phyloP scores from a whole-genome alignment of 2,329 filamentous ascomycete genomes.

The Ophiostoma australiae region DNA sequence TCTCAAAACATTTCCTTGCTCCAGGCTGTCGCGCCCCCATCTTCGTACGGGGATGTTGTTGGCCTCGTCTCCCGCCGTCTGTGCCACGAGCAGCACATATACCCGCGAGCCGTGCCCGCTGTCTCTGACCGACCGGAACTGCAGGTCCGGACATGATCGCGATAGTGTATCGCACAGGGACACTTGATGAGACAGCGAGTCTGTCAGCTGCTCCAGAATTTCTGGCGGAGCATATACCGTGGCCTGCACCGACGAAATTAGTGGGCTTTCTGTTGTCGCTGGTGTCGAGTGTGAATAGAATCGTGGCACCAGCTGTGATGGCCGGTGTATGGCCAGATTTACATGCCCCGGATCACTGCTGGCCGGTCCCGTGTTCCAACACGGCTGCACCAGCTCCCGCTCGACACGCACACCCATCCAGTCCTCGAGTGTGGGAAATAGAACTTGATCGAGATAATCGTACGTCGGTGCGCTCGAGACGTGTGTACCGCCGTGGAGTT shows the following conservation, averaged over 20 bases:
- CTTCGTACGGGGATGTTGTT: constrained; percentile 13
- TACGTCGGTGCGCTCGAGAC: constrained; percentile 53
- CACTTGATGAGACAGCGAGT: constrained; percentile 37
- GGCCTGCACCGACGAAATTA: constrained; percentile 46
- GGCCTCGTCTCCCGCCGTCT: constrained; percentile 35
- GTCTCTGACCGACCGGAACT: constrained; percentile 47
- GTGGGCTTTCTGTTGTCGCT: neutral
- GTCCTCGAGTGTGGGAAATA: constrained; percentile 50
- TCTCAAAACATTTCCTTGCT: neutral
- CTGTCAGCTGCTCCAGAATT: constrained; percentile 42
- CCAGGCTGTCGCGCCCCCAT: constrained; percentile 46
- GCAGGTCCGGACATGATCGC: constrained; percentile 36
- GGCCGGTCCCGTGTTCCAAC: constrained; percentile 47
- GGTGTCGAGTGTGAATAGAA: neutral
- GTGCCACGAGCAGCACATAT: constrained; percentile 54
- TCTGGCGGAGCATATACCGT: constrained; percentile 47
- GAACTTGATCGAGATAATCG: constrained; percentile 59
- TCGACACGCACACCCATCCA: constrained; percentile 47
- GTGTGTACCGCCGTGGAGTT: constrained; percentile 57
- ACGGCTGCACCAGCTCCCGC: constrained; percentile 42
- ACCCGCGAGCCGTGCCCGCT: constrained; percentile 48
- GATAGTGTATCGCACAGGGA: neutral
- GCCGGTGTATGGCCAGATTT: constrained; percentile 43
- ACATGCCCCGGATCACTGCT: constrained; percentile 39
- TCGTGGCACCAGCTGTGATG: constrained; percentile 18